phyloP scores from a whole-genome alignment of 73 alveolate species.

The Effrenium voratum region DNA sequence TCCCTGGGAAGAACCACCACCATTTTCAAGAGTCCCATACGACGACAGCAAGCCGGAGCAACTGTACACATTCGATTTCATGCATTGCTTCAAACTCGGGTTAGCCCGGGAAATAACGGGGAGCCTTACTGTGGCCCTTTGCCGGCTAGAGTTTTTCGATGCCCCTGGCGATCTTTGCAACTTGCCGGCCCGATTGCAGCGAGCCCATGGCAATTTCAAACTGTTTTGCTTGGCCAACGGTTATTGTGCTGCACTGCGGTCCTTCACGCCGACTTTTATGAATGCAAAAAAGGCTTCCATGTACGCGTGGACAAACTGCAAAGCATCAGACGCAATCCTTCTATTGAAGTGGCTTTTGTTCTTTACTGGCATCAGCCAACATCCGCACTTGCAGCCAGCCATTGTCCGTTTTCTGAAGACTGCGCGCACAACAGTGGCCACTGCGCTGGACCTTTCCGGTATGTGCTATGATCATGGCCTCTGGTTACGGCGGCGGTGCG shows the following conservation, averaged over 20 bases:
- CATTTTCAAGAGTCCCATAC: not conserved
- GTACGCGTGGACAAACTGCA: not conserved
- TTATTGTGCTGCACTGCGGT: not conserved
- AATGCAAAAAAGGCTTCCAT: not conserved
- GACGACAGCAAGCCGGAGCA: not conserved
- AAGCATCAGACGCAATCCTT: not conserved
- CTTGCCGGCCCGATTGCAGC: not conserved
- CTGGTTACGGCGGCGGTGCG: not conserved
- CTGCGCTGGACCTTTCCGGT: not conserved
- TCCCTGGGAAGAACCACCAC: not conserved
- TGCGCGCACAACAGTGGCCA: not conserved
- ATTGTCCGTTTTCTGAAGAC: not conserved
- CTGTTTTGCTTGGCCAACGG: not conserved
- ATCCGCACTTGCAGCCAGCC: not conserved
- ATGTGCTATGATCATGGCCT: not conserved
- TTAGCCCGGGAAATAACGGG: not conserved
- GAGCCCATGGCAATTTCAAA: slow-evolving; percentile 7
- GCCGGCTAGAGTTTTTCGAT: not conserved
- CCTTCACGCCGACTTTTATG: not conserved
- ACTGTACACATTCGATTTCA: not conserved
- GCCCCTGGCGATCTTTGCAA: not conserved
- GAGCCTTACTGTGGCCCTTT: not conserved
- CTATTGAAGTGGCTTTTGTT: not conserved
- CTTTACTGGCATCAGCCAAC: not conserved
- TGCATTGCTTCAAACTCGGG: not conserved